phyloP scores from a whole-genome alignment of 306 rosid species.

The Alnus rubra region DNA sequence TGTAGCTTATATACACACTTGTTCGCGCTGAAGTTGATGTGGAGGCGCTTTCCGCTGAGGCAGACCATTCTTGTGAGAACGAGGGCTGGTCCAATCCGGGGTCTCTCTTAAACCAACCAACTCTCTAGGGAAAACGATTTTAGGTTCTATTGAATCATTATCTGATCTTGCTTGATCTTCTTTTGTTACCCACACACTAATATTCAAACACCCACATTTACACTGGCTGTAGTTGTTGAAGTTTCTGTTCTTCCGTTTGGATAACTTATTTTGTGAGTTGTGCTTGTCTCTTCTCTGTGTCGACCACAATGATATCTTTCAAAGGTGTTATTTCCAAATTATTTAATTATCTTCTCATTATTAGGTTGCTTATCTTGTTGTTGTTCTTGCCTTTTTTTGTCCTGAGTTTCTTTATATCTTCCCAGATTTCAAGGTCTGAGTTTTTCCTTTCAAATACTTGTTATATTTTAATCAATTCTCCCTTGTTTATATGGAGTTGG shows the following conservation, averaged over 20 bases:
- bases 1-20: too few species aligned
- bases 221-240: neutral
- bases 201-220: too few species aligned
- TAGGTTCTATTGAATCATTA: too few species aligned
- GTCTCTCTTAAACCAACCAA: too few species aligned
- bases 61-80: too few species aligned
- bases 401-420: neutral
- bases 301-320: neutral
- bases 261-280: slow-evolving; percentile 10
- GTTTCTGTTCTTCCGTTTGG: slow-evolving; percentile 17
- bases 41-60: too few species aligned
- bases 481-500: neutral
- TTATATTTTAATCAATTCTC: neutral
- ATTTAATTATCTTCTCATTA: neutral
- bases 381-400: neutral
- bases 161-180: too few species aligned
- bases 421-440: neutral
- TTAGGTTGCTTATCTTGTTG: neutral
- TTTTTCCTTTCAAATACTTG: neutral
- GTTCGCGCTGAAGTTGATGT: too few species aligned
- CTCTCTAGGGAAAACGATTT: too few species aligned
- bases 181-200: too few species aligned
- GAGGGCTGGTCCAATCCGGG: too few species aligned
- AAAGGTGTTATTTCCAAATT: neutral
- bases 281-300: slow-evolving; percentile 5